Evolutionary conservation across 2,329 filamentous ascomycete genomes (phyloP).

Genomic region (Talaromyces sp.): DNA sequence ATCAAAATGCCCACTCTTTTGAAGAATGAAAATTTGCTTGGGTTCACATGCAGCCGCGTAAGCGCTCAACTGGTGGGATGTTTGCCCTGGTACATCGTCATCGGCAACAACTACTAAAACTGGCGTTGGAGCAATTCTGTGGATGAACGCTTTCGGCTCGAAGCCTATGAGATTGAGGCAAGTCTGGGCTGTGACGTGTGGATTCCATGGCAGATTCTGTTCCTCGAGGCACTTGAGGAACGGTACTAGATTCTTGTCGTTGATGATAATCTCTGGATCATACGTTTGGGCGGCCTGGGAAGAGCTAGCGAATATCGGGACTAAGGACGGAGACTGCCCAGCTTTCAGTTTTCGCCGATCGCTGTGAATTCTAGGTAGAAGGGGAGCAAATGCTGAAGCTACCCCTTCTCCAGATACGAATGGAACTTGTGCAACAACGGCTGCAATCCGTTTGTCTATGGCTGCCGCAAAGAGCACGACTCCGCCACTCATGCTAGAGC

Average conservation of each 20-base stretch:
- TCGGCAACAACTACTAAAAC: neutral
- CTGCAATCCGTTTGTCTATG: conserved; percentile 40
- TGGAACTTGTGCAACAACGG: conserved; percentile 37
- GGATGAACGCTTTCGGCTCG: conserved; percentile 12
- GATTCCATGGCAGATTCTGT: conserved; percentile 11
- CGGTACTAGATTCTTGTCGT: neutral
- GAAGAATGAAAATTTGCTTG: neutral
- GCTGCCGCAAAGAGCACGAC: conserved; percentile 39
- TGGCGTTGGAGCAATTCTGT: conserved; percentile 16
- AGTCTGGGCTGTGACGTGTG: conserved; percentile 2
- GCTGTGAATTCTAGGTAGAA: neutral
- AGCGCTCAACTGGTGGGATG: neutral
- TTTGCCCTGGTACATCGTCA: neutral
- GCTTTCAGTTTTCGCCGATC: neutral
- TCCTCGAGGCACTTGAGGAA: neutral
- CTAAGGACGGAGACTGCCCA: neutral
- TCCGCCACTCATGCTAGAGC: conserved; percentile 37
- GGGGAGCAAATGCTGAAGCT: neutral
- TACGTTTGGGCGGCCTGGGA: neutral
- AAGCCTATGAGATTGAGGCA: conserved; percentile 11
- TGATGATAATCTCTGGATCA: neutral
- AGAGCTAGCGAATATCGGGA: neutral
- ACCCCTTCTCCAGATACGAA: conserved; percentile 32
- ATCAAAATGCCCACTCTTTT: neutral
- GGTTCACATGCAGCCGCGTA: neutral